Evolutionary conservation across 1,139 yeast species (phyloP), one percentile per base, ranked within the genome.

Genomic region (Kluyveromyces sp.): DNA sequence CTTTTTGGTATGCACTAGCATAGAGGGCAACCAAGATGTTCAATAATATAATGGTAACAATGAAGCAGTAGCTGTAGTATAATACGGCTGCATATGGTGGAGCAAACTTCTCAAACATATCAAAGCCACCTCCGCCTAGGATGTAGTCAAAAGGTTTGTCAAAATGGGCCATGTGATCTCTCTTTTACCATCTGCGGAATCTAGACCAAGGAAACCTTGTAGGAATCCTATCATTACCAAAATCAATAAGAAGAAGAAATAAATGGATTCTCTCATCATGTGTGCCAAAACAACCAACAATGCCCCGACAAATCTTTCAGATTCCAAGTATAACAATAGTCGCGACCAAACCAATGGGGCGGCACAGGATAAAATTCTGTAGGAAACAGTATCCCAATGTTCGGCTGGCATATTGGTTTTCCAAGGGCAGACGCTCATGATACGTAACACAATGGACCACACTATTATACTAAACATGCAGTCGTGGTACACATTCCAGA

Each of bases 311-410:
- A 88, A 87, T 57, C 79, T 76, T 54, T 83, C 81, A 3, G 92
- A 83, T 62, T 88, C 96, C 58, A 87, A 73, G 64, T 74, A 87
- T 40, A 88, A 71, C 47, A 88, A 69, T 48, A 88, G 68, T 48
- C 96, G 73, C 4, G 86, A 77, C 95, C 96, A 88, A 76, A 88
- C 82, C 54, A 88, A 71, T 1, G 96, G 96, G 2, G 96, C 85
- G 10, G 87, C 89, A 59, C 92, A 75, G 0, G 95, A 82, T 46
- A 88, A 68, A 3, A 86, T 63, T 53, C 94, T 71, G 64, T 81
- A 87, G 0, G 94, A 78, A 3, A 83, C 72, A 50, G 78, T 77
- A 60, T 84, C 88, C 58, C 79, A 74, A 30, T 62, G 56, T 34
- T 70, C 72, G n/a, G 53, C 42, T 2, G 56, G 45, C 25, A 48